Conservation (phyloP, 2,329 filamentous ascomycete genomes). For the Xylaria sp. region DNA sequence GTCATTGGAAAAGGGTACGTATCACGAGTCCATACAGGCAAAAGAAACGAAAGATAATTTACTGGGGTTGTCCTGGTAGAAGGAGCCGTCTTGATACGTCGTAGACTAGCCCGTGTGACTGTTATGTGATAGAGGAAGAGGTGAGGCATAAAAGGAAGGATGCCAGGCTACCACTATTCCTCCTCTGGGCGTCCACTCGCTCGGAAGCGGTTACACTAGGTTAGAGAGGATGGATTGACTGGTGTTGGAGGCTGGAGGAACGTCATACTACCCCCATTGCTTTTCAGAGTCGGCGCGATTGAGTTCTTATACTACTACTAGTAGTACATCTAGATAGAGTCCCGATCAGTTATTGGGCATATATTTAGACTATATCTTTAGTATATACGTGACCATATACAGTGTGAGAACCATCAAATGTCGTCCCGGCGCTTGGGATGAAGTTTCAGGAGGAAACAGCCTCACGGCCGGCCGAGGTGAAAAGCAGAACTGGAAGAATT, state of each 20-base stretch:
- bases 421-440: background rate
- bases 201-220: background rate
- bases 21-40: background rate
- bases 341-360: background rate
- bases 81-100: background rate
- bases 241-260: background rate
- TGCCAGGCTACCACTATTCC: background rate
- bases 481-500: background rate
- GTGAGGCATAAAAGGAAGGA: background rate
- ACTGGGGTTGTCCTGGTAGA: background rate
- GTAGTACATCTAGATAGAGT: too few species aligned
- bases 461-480: background rate
- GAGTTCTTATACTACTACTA: too few species aligned
- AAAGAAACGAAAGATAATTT: background rate
- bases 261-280: background rate
- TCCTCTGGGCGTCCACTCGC: background rate
- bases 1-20: background rate
- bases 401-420: background rate
- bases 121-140: background rate
- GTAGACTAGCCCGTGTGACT: background rate
- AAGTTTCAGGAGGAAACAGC: background rate
- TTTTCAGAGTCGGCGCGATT: constrained; percentile 1
- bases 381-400: background rate
- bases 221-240: background rate
- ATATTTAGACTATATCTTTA: too few species aligned